Percentiles rank a stretch among this genome's conserved stretches.
phyloP scores from a whole-genome alignment of 1,139 yeast genomes.

The Saccharomyces uvarum region DNA sequence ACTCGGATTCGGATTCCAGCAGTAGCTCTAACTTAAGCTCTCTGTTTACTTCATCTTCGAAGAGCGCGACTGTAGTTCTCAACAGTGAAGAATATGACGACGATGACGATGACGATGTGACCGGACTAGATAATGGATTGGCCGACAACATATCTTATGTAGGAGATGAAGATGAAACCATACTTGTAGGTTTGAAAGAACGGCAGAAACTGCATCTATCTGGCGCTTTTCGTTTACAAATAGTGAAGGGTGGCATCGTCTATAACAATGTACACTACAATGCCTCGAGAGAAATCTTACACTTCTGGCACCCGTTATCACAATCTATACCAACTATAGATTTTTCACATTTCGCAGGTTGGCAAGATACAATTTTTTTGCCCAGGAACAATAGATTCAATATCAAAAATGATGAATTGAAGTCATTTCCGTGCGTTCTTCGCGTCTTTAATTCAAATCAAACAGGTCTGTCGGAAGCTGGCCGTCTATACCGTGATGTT shows the following conservation, averaged over 20 bases:
- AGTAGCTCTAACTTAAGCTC: neutral
- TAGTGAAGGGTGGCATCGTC: constrained; percentile 52
- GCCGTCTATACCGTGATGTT: constrained; percentile 15
- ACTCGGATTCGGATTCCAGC: neutral
- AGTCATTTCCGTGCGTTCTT: constrained; percentile 21
- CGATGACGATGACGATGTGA: constrained; percentile 4
- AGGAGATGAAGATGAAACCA: constrained; percentile 1
- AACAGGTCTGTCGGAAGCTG: constrained; percentile 12
- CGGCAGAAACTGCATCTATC: constrained; percentile 46
- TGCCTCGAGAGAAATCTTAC: constrained; percentile 33
- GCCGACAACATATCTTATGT: neutral
- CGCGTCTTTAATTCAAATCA: constrained; percentile 14
- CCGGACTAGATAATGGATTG: neutral
- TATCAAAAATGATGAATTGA: constrained; percentile 7
- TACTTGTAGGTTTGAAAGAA: constrained; percentile 12
- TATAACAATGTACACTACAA: constrained; percentile 48
- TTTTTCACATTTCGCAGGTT: constrained; percentile 29
- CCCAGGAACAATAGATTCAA: constrained; percentile 7
- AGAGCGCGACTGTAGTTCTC: constrained; percentile 5
- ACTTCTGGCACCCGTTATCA: constrained; percentile 46
- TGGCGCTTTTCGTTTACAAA: constrained; percentile 50
- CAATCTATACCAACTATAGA: constrained; percentile 50
- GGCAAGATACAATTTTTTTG: constrained; percentile 35
- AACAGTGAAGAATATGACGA: constrained; percentile 9
- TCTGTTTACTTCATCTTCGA: constrained; percentile 4